Evolutionary conservation across 2,329 filamentous ascomycete genomes (phyloP).

Genomic region (Didymosphaeria variabile): DNA sequence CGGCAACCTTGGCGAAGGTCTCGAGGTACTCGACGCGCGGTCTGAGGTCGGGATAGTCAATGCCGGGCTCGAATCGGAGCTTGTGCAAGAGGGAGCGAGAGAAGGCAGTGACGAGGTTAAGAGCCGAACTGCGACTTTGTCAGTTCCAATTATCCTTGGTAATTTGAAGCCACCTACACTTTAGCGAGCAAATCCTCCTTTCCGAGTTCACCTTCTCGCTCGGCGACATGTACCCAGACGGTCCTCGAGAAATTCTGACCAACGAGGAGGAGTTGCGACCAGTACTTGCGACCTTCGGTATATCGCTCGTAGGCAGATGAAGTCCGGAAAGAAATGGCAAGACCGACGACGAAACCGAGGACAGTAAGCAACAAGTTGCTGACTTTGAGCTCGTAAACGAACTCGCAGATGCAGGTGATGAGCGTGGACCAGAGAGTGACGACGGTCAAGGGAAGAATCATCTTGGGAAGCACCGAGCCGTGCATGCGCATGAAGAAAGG

Average conservation of each 20-base stretch:
- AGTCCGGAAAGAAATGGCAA: constrained; percentile 79
- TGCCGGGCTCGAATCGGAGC: constrained; percentile 83
- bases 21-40: constrained; percentile 76
- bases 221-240: constrained; percentile 81
- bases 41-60: constrained; percentile 76
- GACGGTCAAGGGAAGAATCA: constrained; percentile 73
- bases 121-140: constrained; percentile 60
- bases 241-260: constrained; percentile 70
- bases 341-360: constrained; percentile 81
- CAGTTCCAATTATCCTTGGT: neutral
- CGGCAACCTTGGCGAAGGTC: constrained; percentile 73
- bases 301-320: constrained; percentile 79
- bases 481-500: constrained; percentile 79
- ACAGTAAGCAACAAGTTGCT: constrained; percentile 76
- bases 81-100: constrained; percentile 82
- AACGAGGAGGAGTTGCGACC: constrained; percentile 64
- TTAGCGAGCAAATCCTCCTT: constrained; percentile 77
- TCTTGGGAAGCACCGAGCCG: constrained; percentile 76
- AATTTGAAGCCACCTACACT: constrained; percentile 52
- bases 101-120: constrained; percentile 82
- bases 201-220: constrained; percentile 64
- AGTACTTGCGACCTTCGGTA: constrained; percentile 70
- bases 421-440: constrained; percentile 71
- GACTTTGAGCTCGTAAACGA: constrained; percentile 63
- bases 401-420: constrained; percentile 62